Evolutionary conservation across 2,329 filamentous ascomycete species (phyloP).

Genomic region (Apiospora koreana): DNA sequence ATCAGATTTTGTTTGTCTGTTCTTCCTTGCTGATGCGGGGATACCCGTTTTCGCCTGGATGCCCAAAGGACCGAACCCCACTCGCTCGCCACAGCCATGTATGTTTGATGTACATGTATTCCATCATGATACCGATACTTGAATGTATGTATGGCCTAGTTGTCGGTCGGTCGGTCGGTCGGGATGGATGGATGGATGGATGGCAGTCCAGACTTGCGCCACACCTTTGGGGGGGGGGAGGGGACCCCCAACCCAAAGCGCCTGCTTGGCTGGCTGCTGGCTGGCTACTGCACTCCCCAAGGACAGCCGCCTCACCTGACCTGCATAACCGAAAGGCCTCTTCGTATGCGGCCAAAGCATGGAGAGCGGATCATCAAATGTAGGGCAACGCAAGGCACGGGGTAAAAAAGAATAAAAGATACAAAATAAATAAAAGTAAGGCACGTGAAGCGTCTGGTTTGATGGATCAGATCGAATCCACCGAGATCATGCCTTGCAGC

Average conservation of each 20-base stretch:
- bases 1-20: not conserved
- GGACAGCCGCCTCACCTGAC: not conserved
- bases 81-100: not conserved
- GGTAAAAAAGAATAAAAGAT: not conserved
- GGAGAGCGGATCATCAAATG: conserved; percentile 3
- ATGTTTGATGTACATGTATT: not conserved
- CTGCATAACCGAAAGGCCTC: conserved; percentile 10
- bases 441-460: conserved; percentile 4
- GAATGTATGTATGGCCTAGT: not conserved
- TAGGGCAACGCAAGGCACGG: not conserved
- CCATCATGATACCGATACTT: not conserved
- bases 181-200: not conserved
- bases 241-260: not conserved
- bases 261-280: not conserved
- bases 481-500: not conserved
- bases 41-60: conserved; percentile 1
- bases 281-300: not conserved
- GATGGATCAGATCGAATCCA: conserved; percentile 6
- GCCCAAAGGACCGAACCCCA: conserved; percentile 9
- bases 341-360: conserved; percentile 8
- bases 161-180: not conserved
- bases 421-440: not conserved
- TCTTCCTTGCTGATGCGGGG: not conserved
- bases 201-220: conserved; percentile 9
- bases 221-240: not conserved